Base-by-base conservation (phyloP, 2,329 filamentous ascomycete species). In the Aspergillus sp. region DNA sequence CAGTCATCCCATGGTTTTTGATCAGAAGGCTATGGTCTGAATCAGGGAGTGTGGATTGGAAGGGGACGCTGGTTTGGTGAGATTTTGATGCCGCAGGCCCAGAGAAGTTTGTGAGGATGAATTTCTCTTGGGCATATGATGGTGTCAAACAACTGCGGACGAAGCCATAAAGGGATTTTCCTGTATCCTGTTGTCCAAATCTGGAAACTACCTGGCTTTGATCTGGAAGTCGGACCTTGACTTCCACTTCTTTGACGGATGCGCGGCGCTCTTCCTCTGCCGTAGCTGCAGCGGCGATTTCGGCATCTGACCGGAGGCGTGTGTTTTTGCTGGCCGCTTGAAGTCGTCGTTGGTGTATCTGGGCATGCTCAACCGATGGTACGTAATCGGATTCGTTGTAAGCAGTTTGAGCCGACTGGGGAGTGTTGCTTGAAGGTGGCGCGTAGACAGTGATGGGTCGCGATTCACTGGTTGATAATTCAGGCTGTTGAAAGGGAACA, bases 211-310 rank as follows among this genome's bases (percentile, higher is more conserved):
- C 85, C 53, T 88, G 86, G 56, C 87, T 89, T 65, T 93, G 90
- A 70, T 98, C 93, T 0, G 93, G 93, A 65, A 97, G 93, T 24
- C 93, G 89, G 48, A 97, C 84, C 62, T 90, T 91, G 62, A 98
- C 81, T 26, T 85, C 82, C 32, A 96, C 84, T 32, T 85, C 84
- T 50, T 83, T 85, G 59, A 93, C 81, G 5, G 83, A 81, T 5
- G 87, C 83, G 1, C 92, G 78, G 61, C 81, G 87, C 30, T 87
- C 85, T 47, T 84, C 83, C 52, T 88, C 85, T 20, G 84, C 86
- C 5, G 84, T 80, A 34, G 86, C 87, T 62, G 87, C 85, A 22
- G 87, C 86, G 36, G 86, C 88, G 11, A 96, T 79, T 70, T 98
- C 93, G 34, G 85, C 85, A 74, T 98, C 92, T 1, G 91, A 96